Evolutionary conservation across 2,329 filamentous ascomycete genomes (phyloP), one percentile per base, ranked within the genome.

Genomic region (Colletotrichum musicola): DNA sequence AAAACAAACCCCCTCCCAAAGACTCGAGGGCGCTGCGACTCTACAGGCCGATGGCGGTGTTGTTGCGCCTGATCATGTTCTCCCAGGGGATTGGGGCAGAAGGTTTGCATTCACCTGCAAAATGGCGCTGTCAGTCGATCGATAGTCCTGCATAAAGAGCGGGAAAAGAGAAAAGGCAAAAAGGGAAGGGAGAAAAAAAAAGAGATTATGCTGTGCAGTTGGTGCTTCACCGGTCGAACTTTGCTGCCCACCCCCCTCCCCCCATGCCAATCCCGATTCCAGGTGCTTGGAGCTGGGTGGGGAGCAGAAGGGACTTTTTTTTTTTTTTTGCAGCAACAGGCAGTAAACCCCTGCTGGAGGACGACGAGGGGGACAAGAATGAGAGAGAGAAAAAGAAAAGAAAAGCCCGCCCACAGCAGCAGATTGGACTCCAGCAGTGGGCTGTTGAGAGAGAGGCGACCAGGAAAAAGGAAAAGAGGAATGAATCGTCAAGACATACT

Each of bases 101-200:
- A 4, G 79, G 79, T 64, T 77, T 80, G 75, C 79, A 81, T 73
- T 80, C 77, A 56, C 78, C 78, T 80, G 62, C 18, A 54, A 51
- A 20, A 14, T 16, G 10, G 10, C 38, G 20, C 12, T 57, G 66
- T 69, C 50, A 68, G 63, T 55, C 47, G 13, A 38, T 55, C 47
- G 13, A 38, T 13, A 4, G 6, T 42, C n/a, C 38, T 22, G n/a
- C 40, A 22, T 61, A 22, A 25, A 9, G 18, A 4, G 16, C 3
- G 16, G 44, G 16, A n/a, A 20, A 57, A 44, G 44, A 59, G 56
- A 38, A 18, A 20, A 20, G 27, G 18, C 27, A 20, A 35, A 30
- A 30, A 10, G 7, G 30, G 10, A 35, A 35, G 7, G 3, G 9
- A 10, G 30, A 3, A 10, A 35, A 30, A 30, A 35, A 35, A 35